Evolutionary conservation across 1,284 basidiomycete species (phyloP).

Genomic region (Mycosarcoma mackinlayi): DNA sequence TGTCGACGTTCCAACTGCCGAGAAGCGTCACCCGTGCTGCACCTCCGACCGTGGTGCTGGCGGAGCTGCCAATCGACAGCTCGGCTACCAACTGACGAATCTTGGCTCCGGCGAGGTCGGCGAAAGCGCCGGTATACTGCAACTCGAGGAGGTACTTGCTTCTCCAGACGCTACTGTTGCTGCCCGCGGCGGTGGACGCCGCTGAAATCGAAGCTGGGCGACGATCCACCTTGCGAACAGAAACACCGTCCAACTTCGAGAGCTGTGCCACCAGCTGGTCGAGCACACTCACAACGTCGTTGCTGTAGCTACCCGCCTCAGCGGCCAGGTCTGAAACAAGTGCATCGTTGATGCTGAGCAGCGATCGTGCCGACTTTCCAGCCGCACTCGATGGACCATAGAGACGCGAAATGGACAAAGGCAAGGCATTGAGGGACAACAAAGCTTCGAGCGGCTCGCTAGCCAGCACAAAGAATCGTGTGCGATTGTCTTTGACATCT

Average conservation of each 20-base stretch:
- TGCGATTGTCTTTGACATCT: slow-evolving; percentile 47
- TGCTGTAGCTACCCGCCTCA: slow-evolving; percentile 22
- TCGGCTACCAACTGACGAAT: slow-evolving; percentile 30
- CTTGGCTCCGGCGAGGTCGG: slow-evolving; percentile 12
- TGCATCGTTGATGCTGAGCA: slow-evolving; percentile 34
- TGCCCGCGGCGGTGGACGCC: not conserved
- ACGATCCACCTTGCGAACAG: slow-evolving; percentile 42
- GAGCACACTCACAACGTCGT: slow-evolving; percentile 1
- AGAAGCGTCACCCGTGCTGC: slow-evolving; percentile 15
- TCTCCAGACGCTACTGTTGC: slow-evolving; percentile 39
- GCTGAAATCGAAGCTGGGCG: slow-evolving; percentile 26
- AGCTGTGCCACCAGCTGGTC: slow-evolving; percentile 21
- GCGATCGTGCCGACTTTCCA: slow-evolving; percentile 17
- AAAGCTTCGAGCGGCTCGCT: slow-evolving; percentile 38
- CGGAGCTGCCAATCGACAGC: slow-evolving; percentile 19
- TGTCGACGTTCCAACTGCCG: slow-evolving; percentile 47
- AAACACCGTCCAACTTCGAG: slow-evolving; percentile 9
- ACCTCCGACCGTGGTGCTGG: slow-evolving; percentile 4
- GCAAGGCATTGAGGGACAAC: slow-evolving; percentile 25
- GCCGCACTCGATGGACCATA: slow-evolving; percentile 12
- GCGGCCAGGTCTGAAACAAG: slow-evolving; percentile 21
- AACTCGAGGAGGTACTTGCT: slow-evolving; percentile 47
- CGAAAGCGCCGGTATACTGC: slow-evolving; percentile 25
- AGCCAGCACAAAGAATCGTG: slow-evolving; percentile 42
- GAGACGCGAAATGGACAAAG: slow-evolving; percentile 19